phyloP scores from a whole-genome alignment of 352 stramenopile genomes.

The Globisporangium apiculatum region DNA sequence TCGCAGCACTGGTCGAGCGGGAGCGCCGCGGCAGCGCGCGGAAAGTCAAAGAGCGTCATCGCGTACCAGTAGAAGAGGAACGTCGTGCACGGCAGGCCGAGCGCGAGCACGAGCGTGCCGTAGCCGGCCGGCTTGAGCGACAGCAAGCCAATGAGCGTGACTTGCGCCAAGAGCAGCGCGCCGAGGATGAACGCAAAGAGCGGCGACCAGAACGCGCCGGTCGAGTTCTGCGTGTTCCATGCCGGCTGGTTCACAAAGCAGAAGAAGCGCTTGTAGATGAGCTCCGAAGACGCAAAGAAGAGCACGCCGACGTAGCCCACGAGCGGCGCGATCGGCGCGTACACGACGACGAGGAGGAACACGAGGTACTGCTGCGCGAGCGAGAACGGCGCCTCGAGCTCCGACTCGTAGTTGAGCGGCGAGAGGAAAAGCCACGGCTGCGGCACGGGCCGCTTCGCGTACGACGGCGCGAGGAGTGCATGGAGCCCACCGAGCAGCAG shows the following conservation, averaged over 20 bases:
- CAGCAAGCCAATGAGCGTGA: conserved; percentile 58
- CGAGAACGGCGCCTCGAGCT: conserved; percentile 50
- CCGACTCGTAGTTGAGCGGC: conserved; percentile 40
- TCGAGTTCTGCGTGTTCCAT: conserved; percentile 50
- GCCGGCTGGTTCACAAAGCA: conserved; percentile 58
- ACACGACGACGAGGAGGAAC: conserved; percentile 67
- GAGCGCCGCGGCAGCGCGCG: conserved; percentile 39
- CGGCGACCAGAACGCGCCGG: conserved; percentile 58
- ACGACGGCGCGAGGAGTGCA: conserved; percentile 37
- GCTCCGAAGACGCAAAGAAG: conserved; percentile 62
- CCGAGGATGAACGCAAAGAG: conserved; percentile 62
- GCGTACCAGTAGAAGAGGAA: conserved; percentile 65
- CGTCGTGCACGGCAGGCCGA: conserved; percentile 38
- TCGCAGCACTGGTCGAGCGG: conserved; percentile 60
- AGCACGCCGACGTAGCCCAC: conserved; percentile 49
- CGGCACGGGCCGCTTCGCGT: conserved; percentile 34
- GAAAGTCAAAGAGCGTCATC: conserved; percentile 38
- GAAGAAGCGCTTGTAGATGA: conserved; percentile 64
- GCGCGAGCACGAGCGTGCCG: conserved; percentile 29
- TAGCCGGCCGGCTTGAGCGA: conserved; percentile 55
- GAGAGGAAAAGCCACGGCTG: conserved; percentile 49
- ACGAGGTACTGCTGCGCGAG: conserved; percentile 68
- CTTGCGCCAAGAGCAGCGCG: conserved; percentile 53
- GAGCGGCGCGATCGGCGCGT: conserved; percentile 65
- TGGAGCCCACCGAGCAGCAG: conserved; percentile 39